phyloP scores from a whole-genome alignment of 148 eudicot species.

The Chenopodium quinoa region DNA sequence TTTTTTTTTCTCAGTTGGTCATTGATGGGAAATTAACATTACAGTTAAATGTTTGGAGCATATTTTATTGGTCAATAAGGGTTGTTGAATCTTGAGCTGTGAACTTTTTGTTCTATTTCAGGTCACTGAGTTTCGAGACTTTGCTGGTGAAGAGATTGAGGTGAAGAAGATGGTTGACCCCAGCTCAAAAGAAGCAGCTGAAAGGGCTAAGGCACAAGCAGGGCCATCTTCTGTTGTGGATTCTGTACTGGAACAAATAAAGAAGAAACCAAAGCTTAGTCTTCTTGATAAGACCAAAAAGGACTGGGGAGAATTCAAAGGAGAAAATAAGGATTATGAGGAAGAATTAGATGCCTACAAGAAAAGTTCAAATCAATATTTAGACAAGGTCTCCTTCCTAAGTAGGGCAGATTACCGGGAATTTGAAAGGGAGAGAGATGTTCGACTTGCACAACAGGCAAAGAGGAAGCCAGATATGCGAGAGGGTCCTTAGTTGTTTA shows the following conservation, averaged over 20 bases:
- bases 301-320: slow-evolving; percentile 97
- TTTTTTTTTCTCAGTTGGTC: too few relatives aligned
- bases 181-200: slow-evolving; percentile 60
- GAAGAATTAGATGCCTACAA: slow-evolving; percentile 86
- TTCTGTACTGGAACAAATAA: slow-evolving; percentile 85
- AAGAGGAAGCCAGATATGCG: slow-evolving; percentile 70
- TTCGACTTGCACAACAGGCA: slow-evolving; percentile 66
- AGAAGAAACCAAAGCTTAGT: slow-evolving; percentile 84
- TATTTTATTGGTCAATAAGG: background rate
- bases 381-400: slow-evolving; percentile 81
- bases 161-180: slow-evolving; percentile 72
- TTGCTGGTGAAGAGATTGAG: slow-evolving; percentile 84
- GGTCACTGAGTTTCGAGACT: slow-evolving; percentile 80
- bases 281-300: slow-evolving; percentile 97
- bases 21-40: too few relatives aligned
- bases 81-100: background rate
- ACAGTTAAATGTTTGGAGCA: background rate
- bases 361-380: slow-evolving; percentile 91
- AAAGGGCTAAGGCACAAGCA: slow-evolving; percentile 51
- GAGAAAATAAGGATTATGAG: slow-evolving; percentile 77
- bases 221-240: slow-evolving; percentile 75
- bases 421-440: slow-evolving; percentile 91
- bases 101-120: slow-evolving; percentile 30
- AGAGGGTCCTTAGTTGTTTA: slow-evolving; percentile 45
- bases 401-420: slow-evolving; percentile 79